phyloP scores from a whole-genome alignment of 257 asterid species.

The Cordia subcordata region DNA sequence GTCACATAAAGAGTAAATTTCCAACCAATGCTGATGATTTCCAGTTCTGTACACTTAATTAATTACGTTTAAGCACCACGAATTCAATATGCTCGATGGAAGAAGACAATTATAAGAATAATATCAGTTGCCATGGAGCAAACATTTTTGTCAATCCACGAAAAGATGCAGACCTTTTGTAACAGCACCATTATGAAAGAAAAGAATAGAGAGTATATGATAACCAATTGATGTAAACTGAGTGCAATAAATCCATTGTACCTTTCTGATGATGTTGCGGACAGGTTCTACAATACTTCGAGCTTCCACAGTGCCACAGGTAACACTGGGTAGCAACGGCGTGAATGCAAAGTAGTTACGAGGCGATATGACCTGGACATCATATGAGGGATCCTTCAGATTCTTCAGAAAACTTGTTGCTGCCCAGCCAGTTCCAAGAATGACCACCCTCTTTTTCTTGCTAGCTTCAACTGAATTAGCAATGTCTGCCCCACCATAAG shows the following conservation, averaged over 20 bases:
- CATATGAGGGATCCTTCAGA: constrained; percentile 69
- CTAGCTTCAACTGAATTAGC: constrained; percentile 33
- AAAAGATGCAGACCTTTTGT: too few relatives aligned
- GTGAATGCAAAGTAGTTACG: constrained; percentile 96
- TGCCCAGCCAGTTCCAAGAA: constrained; percentile 99
- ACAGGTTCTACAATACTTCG: constrained; percentile 96
- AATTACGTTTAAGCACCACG: too few relatives aligned
- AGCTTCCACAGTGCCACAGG: constrained; percentile 92
- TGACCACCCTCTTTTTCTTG: constrained; percentile 78
- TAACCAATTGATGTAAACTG: not conserved
- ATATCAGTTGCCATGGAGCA: too few relatives aligned
- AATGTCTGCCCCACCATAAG: constrained; percentile 29
- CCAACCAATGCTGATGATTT: not conserved
- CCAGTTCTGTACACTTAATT: not conserved
- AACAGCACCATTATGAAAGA: too few relatives aligned
- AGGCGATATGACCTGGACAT: constrained; percentile 92
- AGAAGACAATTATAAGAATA: too few relatives aligned
- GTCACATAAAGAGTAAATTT: not conserved
- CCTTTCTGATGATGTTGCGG: constrained; percentile 89
- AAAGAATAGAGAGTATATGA: too few relatives aligned
- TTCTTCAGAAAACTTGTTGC: constrained; percentile 85
- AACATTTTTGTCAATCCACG: too few relatives aligned
- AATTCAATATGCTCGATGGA: too few relatives aligned
- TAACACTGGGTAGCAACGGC: constrained; percentile 94
- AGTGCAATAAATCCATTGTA: constrained; percentile 4